Percentiles rank a stretch among this genome's conserved stretches.
These are phyloP conservation scores for Piper betle DNA, from an alignment of 164 flowering plant genomes.

Conservation along the genomic window DNA sequence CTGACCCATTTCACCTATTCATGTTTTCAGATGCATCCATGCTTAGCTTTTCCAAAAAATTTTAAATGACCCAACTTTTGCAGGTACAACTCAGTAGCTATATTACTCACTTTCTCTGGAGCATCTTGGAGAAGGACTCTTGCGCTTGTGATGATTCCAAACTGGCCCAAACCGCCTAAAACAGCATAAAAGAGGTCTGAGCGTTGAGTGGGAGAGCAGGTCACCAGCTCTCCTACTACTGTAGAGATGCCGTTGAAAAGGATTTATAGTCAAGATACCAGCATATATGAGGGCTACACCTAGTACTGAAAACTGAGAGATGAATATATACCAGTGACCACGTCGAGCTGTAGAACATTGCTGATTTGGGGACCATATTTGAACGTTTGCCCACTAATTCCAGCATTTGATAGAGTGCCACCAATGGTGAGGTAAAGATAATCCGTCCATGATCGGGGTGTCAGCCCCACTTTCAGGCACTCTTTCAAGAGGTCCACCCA, in stretches of 20 bases:
- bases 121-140: slow-evolving; percentile 28
- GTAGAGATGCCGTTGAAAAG: not conserved
- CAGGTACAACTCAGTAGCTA: not conserved
- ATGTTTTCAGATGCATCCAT: not conserved
- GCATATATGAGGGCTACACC: not conserved
- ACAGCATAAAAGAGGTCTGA: slow-evolving; percentile 31
- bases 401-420: slow-evolving; percentile 40
- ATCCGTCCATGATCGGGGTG: slow-evolving; percentile 45
- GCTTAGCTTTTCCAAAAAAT: not conserved
- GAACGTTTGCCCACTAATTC: slow-evolving; percentile 42
- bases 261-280: not conserved
- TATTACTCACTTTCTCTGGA: slow-evolving; percentile 20
- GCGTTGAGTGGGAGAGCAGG: slow-evolving; percentile 22
- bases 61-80: not conserved
- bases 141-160: slow-evolving; percentile 40
- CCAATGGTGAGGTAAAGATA: slow-evolving; percentile 29
- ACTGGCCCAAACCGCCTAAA: slow-evolving; percentile 44
- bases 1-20: slow-evolving; percentile 29
- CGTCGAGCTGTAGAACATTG: slow-evolving; percentile 31
- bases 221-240: slow-evolving; percentile 30
- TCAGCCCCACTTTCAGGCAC: slow-evolving; percentile 20
- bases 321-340: slow-evolving; percentile 26
- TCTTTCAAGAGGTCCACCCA: slow-evolving; percentile 32
- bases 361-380: slow-evolving; percentile 37
- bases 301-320: not conserved